These are phyloP conservation scores for Macrolepiota albuminosa DNA, from an alignment of 768 basidiomycete genomes.

Conservation along the genomic window DNA sequence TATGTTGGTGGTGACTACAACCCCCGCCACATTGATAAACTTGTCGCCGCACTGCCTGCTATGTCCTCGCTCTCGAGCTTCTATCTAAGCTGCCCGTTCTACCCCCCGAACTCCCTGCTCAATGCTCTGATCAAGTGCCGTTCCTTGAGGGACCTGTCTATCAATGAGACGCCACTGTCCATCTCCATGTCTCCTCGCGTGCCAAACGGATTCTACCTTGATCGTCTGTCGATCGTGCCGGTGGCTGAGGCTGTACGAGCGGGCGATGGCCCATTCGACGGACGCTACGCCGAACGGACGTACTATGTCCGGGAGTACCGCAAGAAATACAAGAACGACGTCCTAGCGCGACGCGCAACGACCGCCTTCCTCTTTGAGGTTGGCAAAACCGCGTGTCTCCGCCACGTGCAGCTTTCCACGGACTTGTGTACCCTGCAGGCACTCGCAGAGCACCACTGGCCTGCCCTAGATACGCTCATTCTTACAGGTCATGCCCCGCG, in stretches of 20 bases:
- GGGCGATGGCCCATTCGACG: conserved; percentile 36
- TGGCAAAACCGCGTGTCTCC: conserved; percentile 24
- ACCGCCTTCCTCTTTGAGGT: conserved; percentile 27
- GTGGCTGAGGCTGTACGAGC: conserved; percentile 36
- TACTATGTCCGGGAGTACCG: conserved; percentile 37
- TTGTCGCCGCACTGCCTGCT: conserved; percentile 30
- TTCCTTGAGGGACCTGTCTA: conserved; percentile 29
- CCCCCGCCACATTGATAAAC: conserved; percentile 31
- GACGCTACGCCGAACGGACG: conserved; percentile 27
- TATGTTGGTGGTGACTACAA: conserved; percentile 29
- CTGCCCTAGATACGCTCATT: conserved; percentile 30
- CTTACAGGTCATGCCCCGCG: conserved; percentile 35
- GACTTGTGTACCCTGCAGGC: conserved; percentile 28
- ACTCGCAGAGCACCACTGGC: conserved; percentile 29
- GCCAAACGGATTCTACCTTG: conserved; percentile 26
- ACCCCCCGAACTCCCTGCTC: conserved; percentile 31
- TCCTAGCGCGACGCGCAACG: conserved; percentile 25
- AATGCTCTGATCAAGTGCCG: conserved; percentile 30
- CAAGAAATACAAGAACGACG: conserved; percentile 31
- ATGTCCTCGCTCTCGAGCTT: conserved; percentile 31
- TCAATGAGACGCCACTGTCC: conserved; percentile 36
- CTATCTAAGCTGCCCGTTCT: conserved; percentile 35
- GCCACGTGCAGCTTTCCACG: conserved; percentile 34
- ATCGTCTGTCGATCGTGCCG: conserved; percentile 30
- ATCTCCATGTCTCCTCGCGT: conserved; percentile 27